phyloP scores from a whole-genome alignment of 805 yeast genomes.

The Teunomyces stri region DNA sequence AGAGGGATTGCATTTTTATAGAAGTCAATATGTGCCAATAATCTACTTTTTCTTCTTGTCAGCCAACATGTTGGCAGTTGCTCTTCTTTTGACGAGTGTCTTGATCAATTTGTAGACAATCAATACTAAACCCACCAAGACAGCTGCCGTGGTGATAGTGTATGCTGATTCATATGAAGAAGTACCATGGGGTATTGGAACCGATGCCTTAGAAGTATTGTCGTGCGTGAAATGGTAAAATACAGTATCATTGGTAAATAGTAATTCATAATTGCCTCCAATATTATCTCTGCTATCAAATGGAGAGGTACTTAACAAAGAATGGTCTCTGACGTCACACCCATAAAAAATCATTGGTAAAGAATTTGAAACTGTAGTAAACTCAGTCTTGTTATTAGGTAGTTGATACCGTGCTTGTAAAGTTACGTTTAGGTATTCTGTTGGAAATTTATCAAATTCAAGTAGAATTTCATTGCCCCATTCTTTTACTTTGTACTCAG shows the following conservation, averaged over 20 bases:
- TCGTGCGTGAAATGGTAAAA: slow-evolving; percentile 28
- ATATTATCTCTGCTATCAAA: slow-evolving; percentile 27
- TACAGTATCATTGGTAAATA: slow-evolving; percentile 39
- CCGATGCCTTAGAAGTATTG: neutral
- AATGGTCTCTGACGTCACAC: slow-evolving; percentile 31
- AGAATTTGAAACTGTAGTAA: slow-evolving; percentile 14
- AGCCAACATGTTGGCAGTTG: neutral
- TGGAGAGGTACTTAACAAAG: slow-evolving; percentile 33
- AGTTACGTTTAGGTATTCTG: slow-evolving; percentile 21
- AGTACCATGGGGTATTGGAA: slow-evolving; percentile 11
- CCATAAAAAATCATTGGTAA: slow-evolving; percentile 34
- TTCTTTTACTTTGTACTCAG: slow-evolving; percentile 32
- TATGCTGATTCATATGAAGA: slow-evolving; percentile 6
- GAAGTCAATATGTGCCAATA: neutral
- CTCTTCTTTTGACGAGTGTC: neutral
- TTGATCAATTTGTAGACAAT: slow-evolving; percentile 6
- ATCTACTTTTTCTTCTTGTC: neutral
- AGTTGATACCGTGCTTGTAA: slow-evolving; percentile 41
- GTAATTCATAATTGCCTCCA: slow-evolving; percentile 35
- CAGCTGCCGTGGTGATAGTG: slow-evolving; percentile 7
- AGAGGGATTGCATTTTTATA: slow-evolving; percentile 6
- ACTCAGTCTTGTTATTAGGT: slow-evolving; percentile 18
- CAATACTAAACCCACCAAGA: slow-evolving; percentile 8
- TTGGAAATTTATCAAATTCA: slow-evolving; percentile 17
- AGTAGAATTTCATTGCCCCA: slow-evolving; percentile 43